Conservation (phyloP, 2,329 filamentous ascomycete species). For the Metarhizium guizhouense region DNA sequence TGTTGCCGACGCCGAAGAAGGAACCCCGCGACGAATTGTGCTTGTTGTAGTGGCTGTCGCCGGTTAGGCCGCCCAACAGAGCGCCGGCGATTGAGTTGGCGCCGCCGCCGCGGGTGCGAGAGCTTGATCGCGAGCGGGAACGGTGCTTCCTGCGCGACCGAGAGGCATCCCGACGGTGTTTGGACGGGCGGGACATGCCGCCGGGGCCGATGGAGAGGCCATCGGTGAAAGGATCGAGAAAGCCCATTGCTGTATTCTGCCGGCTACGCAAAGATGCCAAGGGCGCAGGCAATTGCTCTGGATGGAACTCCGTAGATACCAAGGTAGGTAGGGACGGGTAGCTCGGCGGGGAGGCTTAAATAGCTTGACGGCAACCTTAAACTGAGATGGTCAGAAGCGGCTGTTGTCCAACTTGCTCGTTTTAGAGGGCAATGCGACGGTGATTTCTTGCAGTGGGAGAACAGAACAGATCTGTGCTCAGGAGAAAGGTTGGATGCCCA, state of each 20-base stretch:
- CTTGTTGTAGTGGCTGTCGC: slow-evolving; percentile 25
- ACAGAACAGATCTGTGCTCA: neutral
- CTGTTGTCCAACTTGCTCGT: neutral
- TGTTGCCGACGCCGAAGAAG: slow-evolving; percentile 38
- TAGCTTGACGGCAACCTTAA: neutral
- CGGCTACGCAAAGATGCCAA: neutral
- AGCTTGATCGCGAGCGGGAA: slow-evolving; percentile 29
- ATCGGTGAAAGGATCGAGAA: slow-evolving; percentile 20
- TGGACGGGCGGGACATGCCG: slow-evolving; percentile 17
- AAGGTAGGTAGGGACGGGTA: neutral
- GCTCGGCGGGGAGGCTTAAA: neutral
- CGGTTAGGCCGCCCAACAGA: slow-evolving; percentile 19
- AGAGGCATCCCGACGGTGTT: slow-evolving; percentile 17
- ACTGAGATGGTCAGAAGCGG: neutral
- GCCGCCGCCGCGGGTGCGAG: slow-evolving; percentile 22
- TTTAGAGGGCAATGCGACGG: neutral
- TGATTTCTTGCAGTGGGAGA: neutral
- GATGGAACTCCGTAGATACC: neutral
- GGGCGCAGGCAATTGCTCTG: neutral
- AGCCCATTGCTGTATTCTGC: slow-evolving; percentile 17
- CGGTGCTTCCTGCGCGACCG: slow-evolving; percentile 24
- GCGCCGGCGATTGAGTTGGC: slow-evolving; percentile 24
- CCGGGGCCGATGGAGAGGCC: slow-evolving; percentile 3
- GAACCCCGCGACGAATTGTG: slow-evolving; percentile 33
- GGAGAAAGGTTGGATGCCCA: neutral